Base-by-base conservation (phyloP, 1,139 yeast genomes). In the Yamadazyma mexicana region DNA sequence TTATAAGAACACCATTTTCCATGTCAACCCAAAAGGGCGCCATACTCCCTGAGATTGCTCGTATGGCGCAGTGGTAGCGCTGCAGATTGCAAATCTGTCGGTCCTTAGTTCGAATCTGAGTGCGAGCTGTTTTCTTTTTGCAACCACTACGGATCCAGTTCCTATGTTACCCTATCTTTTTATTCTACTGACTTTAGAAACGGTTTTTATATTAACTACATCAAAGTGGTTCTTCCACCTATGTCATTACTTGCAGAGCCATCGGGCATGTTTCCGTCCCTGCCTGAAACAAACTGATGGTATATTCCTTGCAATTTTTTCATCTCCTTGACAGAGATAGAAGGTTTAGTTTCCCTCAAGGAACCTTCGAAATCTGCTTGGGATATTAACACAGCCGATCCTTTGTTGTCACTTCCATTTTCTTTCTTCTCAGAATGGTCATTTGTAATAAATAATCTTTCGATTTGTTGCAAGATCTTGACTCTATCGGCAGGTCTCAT, bases 241-340 rank as follows among this genome's bases (percentile, higher is more conserved):
- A 89, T 77, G 40, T 87, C 94, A 35, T 73, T 82, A 49, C 95
- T 82, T 3, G 92, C 81, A 26, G 81, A 75, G 0, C 97, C 97
- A 50, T 81, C 82, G 1, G 95, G 96, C 89, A 91, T 81, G 43
- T 85, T 83, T 0, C 96, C 97, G 45, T 86, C 91, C 34, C 98
- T 66, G 24, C 81, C 92, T 23, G 82, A 76, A 12, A 84, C 79
- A 58, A 92, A 92, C 56, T 85, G 81, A 27, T 70, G 60, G 58
- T 92, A 92, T 34, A 92, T 83, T 0, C 58, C 64, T 20, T 69
- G 64, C 37, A 91, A 74, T 54, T 88, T 87, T 10, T 52, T 50
- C 49, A 78, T 75, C 55, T 92, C 98, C 15, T 80, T 76, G 1
- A 68, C 62, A 0, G 97, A 88, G 34, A 92, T 88, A 31, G 96